Base-by-base conservation (phyloP, 768 basidiomycete genomes). In the Auricularia auricula-judae region DNA sequence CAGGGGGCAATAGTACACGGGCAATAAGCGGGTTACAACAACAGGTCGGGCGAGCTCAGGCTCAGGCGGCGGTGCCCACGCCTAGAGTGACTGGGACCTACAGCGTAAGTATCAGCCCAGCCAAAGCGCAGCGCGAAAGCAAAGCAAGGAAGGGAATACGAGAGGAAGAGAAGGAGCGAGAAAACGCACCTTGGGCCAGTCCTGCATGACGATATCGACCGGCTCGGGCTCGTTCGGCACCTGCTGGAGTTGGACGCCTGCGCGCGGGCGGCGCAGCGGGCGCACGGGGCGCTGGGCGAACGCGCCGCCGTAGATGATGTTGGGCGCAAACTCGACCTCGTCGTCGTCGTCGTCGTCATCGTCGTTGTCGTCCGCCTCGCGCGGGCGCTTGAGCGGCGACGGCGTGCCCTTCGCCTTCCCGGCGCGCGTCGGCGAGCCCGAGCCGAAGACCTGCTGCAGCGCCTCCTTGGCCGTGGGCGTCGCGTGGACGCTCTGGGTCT, bases 391-490 rank as follows among this genome's bases (percentile, higher is more conserved):
- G 43, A 68, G 71, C 51, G 77, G 74, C 66, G 74, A 79, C 8
- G 71, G 67, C 33, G 68, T 68, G 64, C 68, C 69, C 35, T 68
- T 68, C 39, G 39, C 39, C 29, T 29, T 29, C 29, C 29, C 29
- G 29, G 29, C 29, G 67, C 74, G 71, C 53, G 73, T 73, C 63
- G 76, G 76, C 3, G 67, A 42, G n/a, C 53, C 43, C 34, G 74
- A 68, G 62, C 76, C 68, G 79, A 77, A 76, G 21, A 86, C 77
- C 44, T 81, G 79, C 54, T 76, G 81, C 63, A 85, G 74, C 10
- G 77, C 81, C 71, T 86, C 85, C 63, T 80, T 83, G 63, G 84
- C 79, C 33, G 86, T 80, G 56, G 74, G 79, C 63, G 70, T 63
- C 58, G 70, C 66, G 69, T 67, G 67, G 68, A 71, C 66, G 67